phyloP scores from a whole-genome alignment of 2,329 filamentous ascomycete species.

The Pyricularia pennisetigena region DNA sequence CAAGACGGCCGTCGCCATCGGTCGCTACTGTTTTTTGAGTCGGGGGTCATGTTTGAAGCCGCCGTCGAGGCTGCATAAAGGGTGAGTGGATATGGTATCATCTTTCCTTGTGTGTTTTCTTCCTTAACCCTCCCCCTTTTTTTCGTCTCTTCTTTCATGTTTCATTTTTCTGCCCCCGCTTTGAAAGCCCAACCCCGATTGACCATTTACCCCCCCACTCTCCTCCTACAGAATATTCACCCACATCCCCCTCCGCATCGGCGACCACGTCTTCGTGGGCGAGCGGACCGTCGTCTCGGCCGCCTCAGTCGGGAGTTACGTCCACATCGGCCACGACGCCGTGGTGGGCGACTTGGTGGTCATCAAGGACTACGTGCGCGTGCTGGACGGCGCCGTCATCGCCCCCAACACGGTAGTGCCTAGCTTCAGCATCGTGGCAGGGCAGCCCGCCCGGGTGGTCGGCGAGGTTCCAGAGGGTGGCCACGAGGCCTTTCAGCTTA shows the following conservation, averaged over 20 bases:
- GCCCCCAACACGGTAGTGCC: conserved; percentile 86
- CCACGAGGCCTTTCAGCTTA: conserved; percentile 52
- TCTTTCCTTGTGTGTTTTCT: not conserved
- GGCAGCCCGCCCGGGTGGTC: conserved; percentile 67
- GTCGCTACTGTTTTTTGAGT: conserved; percentile 83
- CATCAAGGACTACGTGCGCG: conserved; percentile 84
- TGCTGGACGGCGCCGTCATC: conserved; percentile 76
- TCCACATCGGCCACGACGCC: conserved; percentile 70
- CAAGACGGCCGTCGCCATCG: conserved; percentile 72
- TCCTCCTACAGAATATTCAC: conserved; percentile 45
- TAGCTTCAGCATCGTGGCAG: conserved; percentile 85
- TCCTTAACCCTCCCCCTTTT: no score
- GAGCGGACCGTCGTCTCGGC: conserved; percentile 68
- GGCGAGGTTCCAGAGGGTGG: conserved; percentile 71
- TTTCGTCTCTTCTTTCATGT: not conserved
- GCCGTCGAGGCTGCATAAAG: conserved; percentile 73
- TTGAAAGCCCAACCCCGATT: not conserved
- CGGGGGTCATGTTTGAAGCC: conserved; percentile 71
- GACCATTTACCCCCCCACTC: not conserved
- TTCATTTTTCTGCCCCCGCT: not conserved
- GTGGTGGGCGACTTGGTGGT: conserved; percentile 81
- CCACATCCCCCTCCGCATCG: conserved; percentile 84
- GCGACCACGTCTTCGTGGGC: conserved; percentile 89
- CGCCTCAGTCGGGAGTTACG: conserved; percentile 73
- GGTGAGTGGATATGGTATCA: conserved; percentile 26